phyloP scores from a whole-genome alignment of 306 rosid genomes.

The Pueraria montana region DNA sequence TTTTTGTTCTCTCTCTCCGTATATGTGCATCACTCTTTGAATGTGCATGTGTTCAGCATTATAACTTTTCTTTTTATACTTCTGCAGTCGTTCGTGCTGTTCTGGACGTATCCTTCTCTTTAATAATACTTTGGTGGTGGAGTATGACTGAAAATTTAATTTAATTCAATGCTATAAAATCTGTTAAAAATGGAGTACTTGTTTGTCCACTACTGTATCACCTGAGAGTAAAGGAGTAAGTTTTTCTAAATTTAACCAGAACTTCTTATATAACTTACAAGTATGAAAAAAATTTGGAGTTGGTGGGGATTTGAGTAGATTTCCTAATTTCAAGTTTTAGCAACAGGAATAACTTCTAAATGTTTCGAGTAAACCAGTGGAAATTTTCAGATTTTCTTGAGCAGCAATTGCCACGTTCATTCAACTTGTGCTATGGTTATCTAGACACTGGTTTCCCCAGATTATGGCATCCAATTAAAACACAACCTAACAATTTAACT shows the following conservation, averaged over 20 bases:
- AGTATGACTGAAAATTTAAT: conserved; percentile 27
- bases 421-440: conserved; percentile 17
- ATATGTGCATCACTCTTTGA: background rate
- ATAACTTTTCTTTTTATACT: conserved; percentile 44
- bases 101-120: conserved; percentile 95
- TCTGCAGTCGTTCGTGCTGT: conserved; percentile 97
- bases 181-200: conserved; percentile 9
- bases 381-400: conserved; percentile 19
- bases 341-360: conserved; percentile 19
- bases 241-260: conserved; percentile 33
- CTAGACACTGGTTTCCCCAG: background rate
- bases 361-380: background rate
- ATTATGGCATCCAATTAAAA: conserved; percentile 2
- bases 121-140: conserved; percentile 35
- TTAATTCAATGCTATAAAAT: conserved; percentile 37
- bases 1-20: background rate
- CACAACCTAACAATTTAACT: background rate
- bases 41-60: background rate
- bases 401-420: conserved; percentile 24
- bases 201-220: background rate
- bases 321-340: conserved; percentile 14
- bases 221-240: background rate
- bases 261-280: background rate
- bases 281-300: background rate
- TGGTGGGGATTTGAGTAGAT: conserved; percentile 20